Base-by-base conservation (phyloP, 768 basidiomycete species). In the Hebeloma cylindrosporum region DNA sequence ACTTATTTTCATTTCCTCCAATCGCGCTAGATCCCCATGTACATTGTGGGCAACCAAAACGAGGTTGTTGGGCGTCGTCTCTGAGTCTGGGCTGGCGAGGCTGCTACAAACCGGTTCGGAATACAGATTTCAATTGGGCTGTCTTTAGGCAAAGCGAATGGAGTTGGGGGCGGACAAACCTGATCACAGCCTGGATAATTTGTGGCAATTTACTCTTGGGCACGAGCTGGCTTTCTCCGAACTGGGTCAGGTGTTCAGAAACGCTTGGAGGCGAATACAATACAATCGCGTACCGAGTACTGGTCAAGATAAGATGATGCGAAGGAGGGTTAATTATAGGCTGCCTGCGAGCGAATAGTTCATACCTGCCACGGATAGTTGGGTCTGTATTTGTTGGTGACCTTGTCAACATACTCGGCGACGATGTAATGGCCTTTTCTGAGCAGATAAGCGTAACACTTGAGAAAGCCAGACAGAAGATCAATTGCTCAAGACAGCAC, bases 1-100 rank as follows among this genome's bases (percentile, higher is more conserved):
- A 90, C 88, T 85, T 58, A 90, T 86, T 65, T 80, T 82, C 78
- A 90, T 83, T 35, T 89, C 86, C 40, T 87, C 83, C 27, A 91
- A 68, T 13, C 80, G 73, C 29, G 76, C 69, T 10, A 90, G 63
- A 51, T 83, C 75, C 2, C 72, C 73, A 27, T 68, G 65, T 29
- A 79, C 60, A 17, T 72, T 73, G 55, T 89, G 86, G 2, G 73
- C 83, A 9, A 92, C 78, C 4, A 92, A 69, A 11, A 91, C 84
- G 26, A 92, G 78, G 14, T 69, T 69, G 56, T 91, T 91, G 17
- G 83, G 60, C 0, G 70, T 64, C 10, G 79, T 83, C 56, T 92
- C 89, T 1, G 85, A 82, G 57, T 90, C 88, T 0, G 88, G 89
- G 53, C 80, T 85, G 5, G 78, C 69, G 16, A 90, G 74, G 56